phyloP scores from a whole-genome alignment of 2,329 filamentous ascomycete species.

The Pseudocercospora vitis region DNA sequence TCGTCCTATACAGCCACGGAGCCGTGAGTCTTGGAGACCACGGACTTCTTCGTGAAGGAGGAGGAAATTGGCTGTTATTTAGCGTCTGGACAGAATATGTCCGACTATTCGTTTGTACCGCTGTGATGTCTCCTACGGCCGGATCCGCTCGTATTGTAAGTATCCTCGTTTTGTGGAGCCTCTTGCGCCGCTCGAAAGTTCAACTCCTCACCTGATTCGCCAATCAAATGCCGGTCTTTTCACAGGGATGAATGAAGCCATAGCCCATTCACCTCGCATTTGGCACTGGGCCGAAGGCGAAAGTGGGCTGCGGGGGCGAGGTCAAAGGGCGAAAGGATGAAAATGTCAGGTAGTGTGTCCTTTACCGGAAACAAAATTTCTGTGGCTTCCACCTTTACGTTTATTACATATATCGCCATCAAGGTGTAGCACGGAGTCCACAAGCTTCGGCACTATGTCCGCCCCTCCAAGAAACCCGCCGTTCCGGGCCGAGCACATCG shows the following conservation, averaged over 20 bases:
- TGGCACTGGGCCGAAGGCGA: slow-evolving; percentile 3
- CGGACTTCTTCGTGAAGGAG: no score
- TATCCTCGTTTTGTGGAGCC: background rate
- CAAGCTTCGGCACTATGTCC: slow-evolving; percentile 52
- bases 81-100: background rate
- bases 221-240: slow-evolving; percentile 3
- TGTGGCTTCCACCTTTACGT: no score
- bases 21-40: no score
- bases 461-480: slow-evolving; percentile 53
- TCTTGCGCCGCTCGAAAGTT: background rate
- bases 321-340: no score
- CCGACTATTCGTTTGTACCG: background rate
- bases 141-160: background rate
- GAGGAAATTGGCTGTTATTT: background rate
- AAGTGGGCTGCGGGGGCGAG: slow-evolving; percentile 5
- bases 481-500: slow-evolving; percentile 71
- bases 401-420: no score
- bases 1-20: no score
- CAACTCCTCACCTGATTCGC: slow-evolving; percentile 4
- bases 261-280: slow-evolving; percentile 1
- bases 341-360: no score
- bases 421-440: background rate
- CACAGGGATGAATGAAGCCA: background rate
- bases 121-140: no score
- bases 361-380: no score